Percentiles rank a stretch among this genome's conserved stretches.
Evolutionary conservation across 2,329 filamentous ascomycete genomes (phyloP).

Genomic region (Fusarium acutatum): DNA sequence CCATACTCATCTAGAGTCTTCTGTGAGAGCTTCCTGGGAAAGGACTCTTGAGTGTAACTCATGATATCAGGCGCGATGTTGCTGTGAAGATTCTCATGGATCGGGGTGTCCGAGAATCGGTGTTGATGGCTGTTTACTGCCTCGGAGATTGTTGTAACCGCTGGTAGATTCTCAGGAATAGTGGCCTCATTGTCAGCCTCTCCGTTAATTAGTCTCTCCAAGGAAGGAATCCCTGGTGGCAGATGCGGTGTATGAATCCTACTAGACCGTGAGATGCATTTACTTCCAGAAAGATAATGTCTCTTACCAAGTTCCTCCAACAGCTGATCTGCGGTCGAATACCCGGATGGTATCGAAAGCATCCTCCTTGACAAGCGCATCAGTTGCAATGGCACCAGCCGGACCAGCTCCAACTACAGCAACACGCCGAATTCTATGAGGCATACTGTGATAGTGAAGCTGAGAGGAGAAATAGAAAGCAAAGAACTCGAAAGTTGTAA

Average conservation of each 20-base stretch:
- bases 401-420: constrained; percentile 29
- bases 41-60: constrained; percentile 19
- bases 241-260: constrained; percentile 20
- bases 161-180: constrained; percentile 22
- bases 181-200: constrained; percentile 14
- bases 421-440: neutral
- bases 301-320: constrained; percentile 19
- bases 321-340: constrained; percentile 15
- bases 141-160: constrained; percentile 24
- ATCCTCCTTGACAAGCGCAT: constrained; percentile 25
- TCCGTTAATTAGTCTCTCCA: constrained; percentile 6
- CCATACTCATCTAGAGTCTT: constrained; percentile 7
- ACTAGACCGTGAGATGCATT: neutral
- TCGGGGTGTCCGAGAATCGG: constrained; percentile 23
- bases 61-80: constrained; percentile 23
- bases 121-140: constrained; percentile 30
- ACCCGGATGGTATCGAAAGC: constrained; percentile 18
- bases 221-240: constrained; percentile 1
- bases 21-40: constrained; percentile 1
- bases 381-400: constrained; percentile 26
- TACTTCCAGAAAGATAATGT: neutral
- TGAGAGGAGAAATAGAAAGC: fast-evolving
- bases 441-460: neutral
- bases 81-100: constrained; percentile 15
- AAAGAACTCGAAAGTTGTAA: neutral